phyloP scores from a whole-genome alignment of 2,329 filamentous ascomycete genomes.

The Aspergillus latus region DNA sequence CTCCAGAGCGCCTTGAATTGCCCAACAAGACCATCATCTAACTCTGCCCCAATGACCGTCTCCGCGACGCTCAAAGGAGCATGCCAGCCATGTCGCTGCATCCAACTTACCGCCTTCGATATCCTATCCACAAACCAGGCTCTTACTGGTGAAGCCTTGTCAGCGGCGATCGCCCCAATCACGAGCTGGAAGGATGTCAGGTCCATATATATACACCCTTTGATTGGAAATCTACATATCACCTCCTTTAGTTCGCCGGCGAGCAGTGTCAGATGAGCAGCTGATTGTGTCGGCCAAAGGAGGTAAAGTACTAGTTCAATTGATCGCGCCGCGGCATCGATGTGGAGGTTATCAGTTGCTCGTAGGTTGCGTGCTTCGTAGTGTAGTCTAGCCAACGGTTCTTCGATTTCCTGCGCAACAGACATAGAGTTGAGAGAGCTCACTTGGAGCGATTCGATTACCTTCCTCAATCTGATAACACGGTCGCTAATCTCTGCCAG shows the following conservation, averaged over 20 bases:
- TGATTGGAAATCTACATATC: constrained; percentile 4
- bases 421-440: not conserved
- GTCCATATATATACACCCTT: constrained; percentile 5
- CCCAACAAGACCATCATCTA: not conserved
- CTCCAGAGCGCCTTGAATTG: not conserved
- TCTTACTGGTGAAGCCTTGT: not conserved
- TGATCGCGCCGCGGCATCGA: constrained; percentile 7
- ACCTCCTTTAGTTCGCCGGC: constrained; percentile 2
- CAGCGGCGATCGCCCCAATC: constrained; percentile 9
- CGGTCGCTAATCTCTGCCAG: not conserved
- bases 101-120: not conserved
- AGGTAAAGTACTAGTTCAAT: constrained; percentile 6
- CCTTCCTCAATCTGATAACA: not conserved
- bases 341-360: not conserved
- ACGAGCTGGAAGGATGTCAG: constrained; percentile 7
- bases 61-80: constrained; percentile 1
- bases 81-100: constrained; percentile 3
- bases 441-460: not conserved
- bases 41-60: not conserved
- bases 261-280: constrained; percentile 3
- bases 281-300: constrained; percentile 3
- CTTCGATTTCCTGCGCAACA: constrained; percentile 6
- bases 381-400: constrained; percentile 6
- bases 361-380: constrained; percentile 4
- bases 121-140: constrained; percentile 9